A percentile compares a stretch with the other conserved stretches of the same genome.
Evolutionary conservation across 2,329 filamentous ascomycete species (phyloP).

Genomic region (Rhynchosporium secalis): DNA sequence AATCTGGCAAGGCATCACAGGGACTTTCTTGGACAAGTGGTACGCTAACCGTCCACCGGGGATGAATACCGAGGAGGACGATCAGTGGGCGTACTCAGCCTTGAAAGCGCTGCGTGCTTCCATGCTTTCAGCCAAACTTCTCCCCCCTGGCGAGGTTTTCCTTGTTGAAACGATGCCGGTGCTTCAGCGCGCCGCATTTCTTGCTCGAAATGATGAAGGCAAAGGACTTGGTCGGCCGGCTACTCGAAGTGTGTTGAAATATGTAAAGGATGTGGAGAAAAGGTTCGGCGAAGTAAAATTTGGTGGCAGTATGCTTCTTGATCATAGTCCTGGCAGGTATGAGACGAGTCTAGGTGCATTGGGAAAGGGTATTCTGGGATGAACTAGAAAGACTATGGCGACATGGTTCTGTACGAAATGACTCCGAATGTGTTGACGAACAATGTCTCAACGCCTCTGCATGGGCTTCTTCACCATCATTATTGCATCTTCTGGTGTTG

Average conservation of each 20-base stretch:
- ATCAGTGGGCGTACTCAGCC: conserved; percentile 67
- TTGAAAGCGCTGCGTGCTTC: conserved; percentile 64
- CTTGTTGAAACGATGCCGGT: conserved; percentile 68
- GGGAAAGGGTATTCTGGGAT: conserved; percentile 43
- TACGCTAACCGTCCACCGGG: conserved; percentile 46
- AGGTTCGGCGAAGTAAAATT: conserved; percentile 71
- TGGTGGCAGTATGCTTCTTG: conserved; percentile 70
- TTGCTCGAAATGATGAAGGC: conserved; percentile 38
- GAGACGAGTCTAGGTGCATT: conserved; percentile 67
- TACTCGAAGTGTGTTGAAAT: conserved; percentile 67
- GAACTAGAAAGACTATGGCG: background rate
- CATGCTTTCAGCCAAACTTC: conserved; percentile 68
- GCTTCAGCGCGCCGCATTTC: conserved; percentile 66
- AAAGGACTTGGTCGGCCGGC: conserved; percentile 60
- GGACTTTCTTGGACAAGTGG: conserved; percentile 62
- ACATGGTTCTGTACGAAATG: too few relatives aligned
- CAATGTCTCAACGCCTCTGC: too few relatives aligned
- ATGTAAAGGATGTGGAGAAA: conserved; percentile 69
- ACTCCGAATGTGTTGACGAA: too few relatives aligned
- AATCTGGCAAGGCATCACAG: conserved; percentile 64
- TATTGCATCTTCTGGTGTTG: background rate
- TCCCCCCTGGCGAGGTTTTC: conserved; percentile 77
- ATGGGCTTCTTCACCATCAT: background rate
- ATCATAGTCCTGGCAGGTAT: conserved; percentile 74
- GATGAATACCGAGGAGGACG: conserved; percentile 55